A percentile compares a stretch with the other conserved stretches of the same genome.
Conservation (phyloP, 257 asterid genomes). For the Plantago ovata region DNA sequence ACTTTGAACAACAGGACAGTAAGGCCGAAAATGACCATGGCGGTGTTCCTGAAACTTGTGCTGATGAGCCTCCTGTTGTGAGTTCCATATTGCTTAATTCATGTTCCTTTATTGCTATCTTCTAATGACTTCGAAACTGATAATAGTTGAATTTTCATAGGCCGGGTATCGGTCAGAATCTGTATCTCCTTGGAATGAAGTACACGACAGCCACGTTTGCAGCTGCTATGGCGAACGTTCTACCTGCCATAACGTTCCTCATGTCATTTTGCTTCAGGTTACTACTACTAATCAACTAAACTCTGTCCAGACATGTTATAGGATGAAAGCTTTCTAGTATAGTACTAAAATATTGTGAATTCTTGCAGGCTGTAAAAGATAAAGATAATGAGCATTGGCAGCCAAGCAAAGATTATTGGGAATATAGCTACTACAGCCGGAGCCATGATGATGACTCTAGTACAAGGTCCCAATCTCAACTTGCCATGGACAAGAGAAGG, state of each 20-base stretch:
- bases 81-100: constrained; percentile 23
- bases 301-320: too few relatives aligned
- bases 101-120: background rate
- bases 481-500: constrained; percentile 66
- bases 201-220: constrained; percentile 96
- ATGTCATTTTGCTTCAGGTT: constrained; percentile 88
- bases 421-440: constrained; percentile 81
- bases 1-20: constrained; percentile 61
- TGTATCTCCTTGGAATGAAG: constrained; percentile 89
- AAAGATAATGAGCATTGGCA: constrained; percentile 56
- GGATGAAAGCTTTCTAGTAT: too few relatives aligned
- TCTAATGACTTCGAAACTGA: background rate
- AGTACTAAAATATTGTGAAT: background rate
- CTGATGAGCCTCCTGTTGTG: constrained; percentile 73
- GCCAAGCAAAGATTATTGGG: constrained; percentile 92
- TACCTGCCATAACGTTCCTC: constrained; percentile 88
- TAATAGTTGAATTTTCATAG: constrained; percentile 30
- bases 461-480: constrained; percentile 58
- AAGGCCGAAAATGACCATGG: constrained; percentile 79
- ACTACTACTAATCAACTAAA: background rate
- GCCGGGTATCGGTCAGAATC: constrained; percentile 93
- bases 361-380: constrained; percentile 71
- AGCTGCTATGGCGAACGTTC: constrained; percentile 94
- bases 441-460: constrained; percentile 93
- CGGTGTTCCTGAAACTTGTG: constrained; percentile 56